phyloP scores from a whole-genome alignment of 2,329 filamentous ascomycete species.

The Cercospora beticola region DNA sequence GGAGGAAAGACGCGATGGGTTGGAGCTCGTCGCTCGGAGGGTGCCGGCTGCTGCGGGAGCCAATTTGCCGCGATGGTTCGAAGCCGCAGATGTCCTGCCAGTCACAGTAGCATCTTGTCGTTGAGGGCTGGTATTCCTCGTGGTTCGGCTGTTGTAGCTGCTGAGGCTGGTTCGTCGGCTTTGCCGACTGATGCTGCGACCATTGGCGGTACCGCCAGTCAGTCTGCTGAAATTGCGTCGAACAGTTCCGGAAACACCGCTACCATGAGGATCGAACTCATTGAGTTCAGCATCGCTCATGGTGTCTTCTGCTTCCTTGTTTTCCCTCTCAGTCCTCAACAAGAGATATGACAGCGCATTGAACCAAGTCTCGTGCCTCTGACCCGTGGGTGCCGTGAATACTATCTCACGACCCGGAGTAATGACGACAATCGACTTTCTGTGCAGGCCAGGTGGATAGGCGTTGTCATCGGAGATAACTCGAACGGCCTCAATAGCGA shows the following conservation, averaged over 20 bases:
- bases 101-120: constrained; percentile 24
- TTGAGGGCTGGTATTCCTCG: constrained; percentile 64
- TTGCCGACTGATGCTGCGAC: constrained; percentile 46
- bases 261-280: constrained; percentile 72
- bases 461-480: constrained; percentile 94
- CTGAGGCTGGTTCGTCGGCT: constrained; percentile 36
- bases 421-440: constrained; percentile 87
- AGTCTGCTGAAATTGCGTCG: constrained; percentile 53
- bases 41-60: constrained; percentile 3
- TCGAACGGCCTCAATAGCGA: constrained; percentile 87
- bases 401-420: constrained; percentile 87
- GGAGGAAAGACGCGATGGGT: constrained; percentile 23
- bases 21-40: constrained; percentile 13
- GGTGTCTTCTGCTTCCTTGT: constrained; percentile 50
- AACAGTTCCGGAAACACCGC: constrained; percentile 39
- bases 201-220: constrained; percentile 51
- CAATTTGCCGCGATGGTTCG: constrained; percentile 5
- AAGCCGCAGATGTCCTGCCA: constrained; percentile 13
- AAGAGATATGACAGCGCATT: constrained; percentile 93
- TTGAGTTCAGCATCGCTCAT: constrained; percentile 61
- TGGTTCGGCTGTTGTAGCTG: constrained; percentile 54
- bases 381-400: constrained; percentile 90
- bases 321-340: constrained; percentile 63
- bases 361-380: constrained; percentile 97
- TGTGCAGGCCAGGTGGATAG: constrained; percentile 88